Base-by-base conservation (phyloP, 2,329 filamentous ascomycete genomes). In the Chaetomium sp. region DNA sequence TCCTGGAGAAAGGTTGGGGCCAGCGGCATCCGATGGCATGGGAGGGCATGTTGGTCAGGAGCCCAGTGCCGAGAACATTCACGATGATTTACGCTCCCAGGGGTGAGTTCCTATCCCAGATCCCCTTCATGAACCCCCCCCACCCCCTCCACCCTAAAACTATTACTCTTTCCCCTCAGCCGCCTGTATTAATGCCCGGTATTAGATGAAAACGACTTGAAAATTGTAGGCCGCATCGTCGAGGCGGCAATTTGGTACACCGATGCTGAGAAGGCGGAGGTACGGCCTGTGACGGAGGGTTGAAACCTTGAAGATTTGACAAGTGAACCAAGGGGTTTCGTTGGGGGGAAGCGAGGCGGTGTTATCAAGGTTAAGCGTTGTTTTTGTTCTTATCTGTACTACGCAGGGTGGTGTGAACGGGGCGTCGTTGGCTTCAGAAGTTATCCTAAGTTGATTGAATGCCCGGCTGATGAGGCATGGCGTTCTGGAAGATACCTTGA, bases 81-180 rank as follows among this genome's bases (percentile, higher is more conserved):
- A 76, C 89, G 55, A 85, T 95, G 82, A 76, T 95, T 4, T 95
- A 95, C 71, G 88, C 89, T 14, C 89, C 90, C 2, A 74, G 87
- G 65, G 72, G 79, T 74, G 63, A 70, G 71, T 27, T 12, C 38
- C 14, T 10, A n/a, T 34, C 14, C 8, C 47, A 51, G 12, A 1
- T 34, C 32, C 1, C 14, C 5, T 48, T 41, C 14, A n/a, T n/a
- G n/a, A n/a, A n/a, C n/a, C n/a, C n/a, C n/a, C n/a, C n/a, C n/a
- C n/a, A n/a, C n/a, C n/a, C n/a, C n/a, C n/a, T n/a, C n/a, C n/a
- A n/a, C n/a, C n/a, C n/a, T n/a, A n/a, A n/a, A 19, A 9, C 12
- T 19, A 42, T 42, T 42, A 6, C 19, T 14, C 41, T 19, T 6
- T 14, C n/a, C 41, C 12, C 4, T 32, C 9, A 40, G 37, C 12